These are phyloP conservation scores for Eimeria maxima DNA, from an alignment of 169 alveolate genomes.

Conservation along the genomic window DNA sequence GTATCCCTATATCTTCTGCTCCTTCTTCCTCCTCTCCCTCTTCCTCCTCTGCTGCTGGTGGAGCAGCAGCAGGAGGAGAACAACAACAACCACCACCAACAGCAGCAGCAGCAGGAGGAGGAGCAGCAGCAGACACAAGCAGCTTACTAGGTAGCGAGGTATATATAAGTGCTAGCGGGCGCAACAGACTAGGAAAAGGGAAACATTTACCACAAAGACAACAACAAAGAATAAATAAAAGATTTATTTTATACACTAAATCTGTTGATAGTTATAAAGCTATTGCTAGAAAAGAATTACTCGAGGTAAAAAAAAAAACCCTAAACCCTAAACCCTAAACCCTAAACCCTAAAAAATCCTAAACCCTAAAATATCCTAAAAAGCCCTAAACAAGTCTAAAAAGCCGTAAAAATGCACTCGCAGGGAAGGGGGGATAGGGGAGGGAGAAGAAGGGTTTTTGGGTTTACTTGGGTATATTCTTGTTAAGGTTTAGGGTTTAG, in stretches of 20 bases:
- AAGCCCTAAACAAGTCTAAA: no score
- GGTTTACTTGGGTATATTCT: background rate
- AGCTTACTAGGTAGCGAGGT: slow-evolving; percentile 27
- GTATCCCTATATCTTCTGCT: background rate
- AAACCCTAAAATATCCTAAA: background rate
- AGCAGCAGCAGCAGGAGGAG: background rate
- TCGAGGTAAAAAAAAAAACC: no score
- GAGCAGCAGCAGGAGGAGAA: no score
- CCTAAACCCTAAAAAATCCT: no score
- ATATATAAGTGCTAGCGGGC: background rate
- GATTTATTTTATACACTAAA: background rate
- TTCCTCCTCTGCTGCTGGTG: no score
- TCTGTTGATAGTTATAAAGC: slow-evolving; percentile 13
- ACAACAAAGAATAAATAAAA: background rate
- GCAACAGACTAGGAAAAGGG: slow-evolving; percentile 34
- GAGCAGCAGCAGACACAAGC: background rate
- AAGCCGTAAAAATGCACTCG: no score
- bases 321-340: no score
- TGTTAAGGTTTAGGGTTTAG: background rate
- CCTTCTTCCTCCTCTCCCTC: background rate
- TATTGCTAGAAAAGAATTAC: background rate
- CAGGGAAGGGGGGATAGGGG: no score
- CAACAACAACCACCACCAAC: no score
- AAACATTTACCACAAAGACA: background rate
- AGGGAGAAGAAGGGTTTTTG: no score